Evolutionary conservation across 768 basidiomycete genomes (phyloP), one percentile per base, ranked within the genome.

Genomic region (Hebeloma cylindrosporum): DNA sequence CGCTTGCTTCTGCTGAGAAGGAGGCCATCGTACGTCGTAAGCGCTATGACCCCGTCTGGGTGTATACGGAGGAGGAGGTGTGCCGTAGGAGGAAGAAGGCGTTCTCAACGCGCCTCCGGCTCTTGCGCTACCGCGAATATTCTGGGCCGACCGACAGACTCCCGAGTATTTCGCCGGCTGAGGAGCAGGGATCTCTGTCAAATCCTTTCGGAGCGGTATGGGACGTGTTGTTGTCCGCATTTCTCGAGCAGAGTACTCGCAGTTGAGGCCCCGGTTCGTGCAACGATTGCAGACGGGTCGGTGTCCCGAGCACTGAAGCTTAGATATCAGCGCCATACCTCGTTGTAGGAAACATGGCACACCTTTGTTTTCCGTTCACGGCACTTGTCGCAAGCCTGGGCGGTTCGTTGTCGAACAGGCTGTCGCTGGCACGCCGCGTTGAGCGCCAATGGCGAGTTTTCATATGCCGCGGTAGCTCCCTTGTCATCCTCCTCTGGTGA

Each of bases 321-420:
- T 17, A 35, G n/a, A 34, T 13, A 23, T 25, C 26, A 38, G 16
- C 10, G 18, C 13, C 20, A 9, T 10, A 25, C 18, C 20, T 25
- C 32, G 14, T 28, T 20, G 23, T 39, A 20, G 22, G 10, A 23
- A 26, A 36, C n/a, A 10, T 23, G 17, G 45, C 66, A 28, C 47
- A 77, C 80, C 68, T 80, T 80, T 6, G 77, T 78, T 62, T 82
- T 82, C 18, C 79, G 67, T 45, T 74, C 71, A 13, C 79, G 65
- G 54, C 79, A 82, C 56, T 76, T 77, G 46, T 77, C 73, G 53
- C 79, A 82, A 16, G 79, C 79, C 46, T 77, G 75, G 0, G 71
- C 62, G 11, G 75, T 78, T 23, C 76, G 66, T 45, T 74, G 71
- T 34, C 70, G 66, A 45, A 60, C 58, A 34, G 56, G 47, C 13